These are phyloP conservation scores for Venturia oleaginea DNA, from an alignment of 2,329 filamentous ascomycete species.

Conservation along the genomic window DNA sequence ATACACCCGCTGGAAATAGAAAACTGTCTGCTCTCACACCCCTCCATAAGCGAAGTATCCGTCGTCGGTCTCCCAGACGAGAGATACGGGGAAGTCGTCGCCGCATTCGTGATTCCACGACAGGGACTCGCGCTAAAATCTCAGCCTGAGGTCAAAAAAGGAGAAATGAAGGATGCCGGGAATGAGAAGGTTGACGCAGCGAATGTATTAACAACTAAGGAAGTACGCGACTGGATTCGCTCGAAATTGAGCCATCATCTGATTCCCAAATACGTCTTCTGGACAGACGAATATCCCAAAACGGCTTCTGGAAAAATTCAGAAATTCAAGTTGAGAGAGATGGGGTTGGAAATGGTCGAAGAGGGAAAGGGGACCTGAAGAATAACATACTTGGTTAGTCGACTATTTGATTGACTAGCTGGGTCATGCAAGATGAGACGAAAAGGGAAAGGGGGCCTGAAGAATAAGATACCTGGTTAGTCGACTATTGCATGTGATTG, in stretches of 20 bases:
- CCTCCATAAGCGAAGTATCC: conserved; percentile 62
- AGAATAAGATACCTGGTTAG: neutral
- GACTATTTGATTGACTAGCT: too few relatives aligned
- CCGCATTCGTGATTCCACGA: conserved; percentile 63
- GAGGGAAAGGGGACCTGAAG: conserved; percentile 22
- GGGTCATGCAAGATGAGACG: too few relatives aligned
- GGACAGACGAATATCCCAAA: conserved; percentile 77
- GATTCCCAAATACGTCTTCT: conserved; percentile 87
- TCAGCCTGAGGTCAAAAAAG: too few relatives aligned
- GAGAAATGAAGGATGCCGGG: conserved; percentile 24
- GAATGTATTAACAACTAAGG: conserved; percentile 43
- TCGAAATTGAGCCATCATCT: conserved; percentile 62
- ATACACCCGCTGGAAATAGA: conserved; percentile 92
- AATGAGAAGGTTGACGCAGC: conserved; percentile 19
- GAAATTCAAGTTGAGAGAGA: conserved; percentile 75
- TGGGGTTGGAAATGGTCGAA: conserved; percentile 44
- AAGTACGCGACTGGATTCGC: conserved; percentile 64
- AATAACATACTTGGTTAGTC: neutral
- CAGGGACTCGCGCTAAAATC: too few relatives aligned
- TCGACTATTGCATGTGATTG: too few relatives aligned
- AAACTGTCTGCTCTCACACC: conserved; percentile 70
- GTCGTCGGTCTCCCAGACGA: conserved; percentile 79
- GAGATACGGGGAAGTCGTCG: conserved; percentile 77
- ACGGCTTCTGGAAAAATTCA: conserved; percentile 96
- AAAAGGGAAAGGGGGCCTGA: conserved; percentile 23